Evolutionary conservation across 1,284 basidiomycete species (phyloP).

Genomic region (Mycosarcoma maydis): DNA sequence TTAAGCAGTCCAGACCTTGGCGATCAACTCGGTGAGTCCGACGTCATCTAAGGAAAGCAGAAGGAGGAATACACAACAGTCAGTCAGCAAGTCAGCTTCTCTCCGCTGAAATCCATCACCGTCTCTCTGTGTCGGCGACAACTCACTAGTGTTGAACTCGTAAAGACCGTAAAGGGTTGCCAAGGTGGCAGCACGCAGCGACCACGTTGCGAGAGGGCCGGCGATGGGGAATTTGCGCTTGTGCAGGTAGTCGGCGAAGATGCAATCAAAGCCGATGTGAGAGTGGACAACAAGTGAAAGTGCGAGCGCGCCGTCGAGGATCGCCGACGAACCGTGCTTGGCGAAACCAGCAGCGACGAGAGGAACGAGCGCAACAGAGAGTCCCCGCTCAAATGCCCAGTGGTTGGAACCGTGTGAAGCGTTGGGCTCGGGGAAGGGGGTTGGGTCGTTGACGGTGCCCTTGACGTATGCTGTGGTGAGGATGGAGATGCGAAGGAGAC

Average conservation of each 20-base stretch:
- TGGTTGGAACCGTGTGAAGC: slow-evolving; percentile 88
- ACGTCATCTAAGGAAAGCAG: slow-evolving; percentile 73
- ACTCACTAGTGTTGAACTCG: slow-evolving; percentile 67
- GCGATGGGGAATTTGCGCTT: slow-evolving; percentile 85
- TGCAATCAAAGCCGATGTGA: slow-evolving; percentile 76
- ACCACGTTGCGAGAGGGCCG: slow-evolving; percentile 79
- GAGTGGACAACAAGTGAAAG: slow-evolving; percentile 89
- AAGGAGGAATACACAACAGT: not conserved
- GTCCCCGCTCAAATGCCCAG: slow-evolving; percentile 94
- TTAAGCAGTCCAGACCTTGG: slow-evolving; percentile 75
- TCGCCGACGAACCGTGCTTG: slow-evolving; percentile 65
- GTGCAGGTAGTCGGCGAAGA: slow-evolving; percentile 83
- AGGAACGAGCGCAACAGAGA: slow-evolving; percentile 87
- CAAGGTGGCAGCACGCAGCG: slow-evolving; percentile 79
- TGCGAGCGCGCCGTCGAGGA: slow-evolving; percentile 85
- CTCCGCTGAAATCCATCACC: not conserved
- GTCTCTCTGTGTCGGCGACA: no score
- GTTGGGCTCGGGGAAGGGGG: slow-evolving; percentile 79
- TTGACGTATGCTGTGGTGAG: slow-evolving; percentile 79
- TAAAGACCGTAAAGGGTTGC: slow-evolving; percentile 90
- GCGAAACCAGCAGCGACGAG: slow-evolving; percentile 69
- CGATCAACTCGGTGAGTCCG: slow-evolving; percentile 82
- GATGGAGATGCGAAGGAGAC: not conserved
- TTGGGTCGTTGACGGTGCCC: slow-evolving; percentile 95
- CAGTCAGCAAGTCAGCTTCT: slow-evolving; percentile 3